Base-by-base conservation (phyloP, 2,329 filamentous ascomycete species). In the Neopestalotiopsis sp. region DNA sequence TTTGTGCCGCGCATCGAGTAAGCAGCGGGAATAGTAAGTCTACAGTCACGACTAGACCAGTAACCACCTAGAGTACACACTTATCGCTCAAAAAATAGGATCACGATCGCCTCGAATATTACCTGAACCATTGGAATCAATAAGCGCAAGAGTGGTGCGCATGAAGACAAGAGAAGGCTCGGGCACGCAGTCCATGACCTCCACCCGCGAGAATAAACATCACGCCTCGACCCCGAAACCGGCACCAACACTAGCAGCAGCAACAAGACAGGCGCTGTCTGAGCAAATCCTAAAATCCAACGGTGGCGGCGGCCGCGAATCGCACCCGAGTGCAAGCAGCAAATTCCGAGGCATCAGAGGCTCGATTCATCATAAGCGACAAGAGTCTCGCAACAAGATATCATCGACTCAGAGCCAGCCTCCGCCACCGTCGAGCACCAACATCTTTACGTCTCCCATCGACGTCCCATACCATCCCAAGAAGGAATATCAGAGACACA, bases 321-420 rank as follows among this genome's bases (percentile, higher is more conserved):
- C 59, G 1, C 64, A 66, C 9, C 45, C 64, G 17, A 58, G 64
- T 17, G 28, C 64, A 49, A 66, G 64, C 28, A 45, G 61, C 61
- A 30, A 24, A 14, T 66, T 66, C 24, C 64, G 52, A 4, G 52
- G 52, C 52, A 13, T 66, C 28, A 56, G 64, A 17, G 40, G 62
- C 13, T 49, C 17, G 13, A 7, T 32, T 20, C 62, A 24, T 13
- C 64, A 28, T 17, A 38, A 38, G 30, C 64, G 64, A 24, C 42
- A 32, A 12, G 42, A 66, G 7, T 57, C 42, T 17, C 64, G 28
- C 6, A 38, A 38, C 10, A n/a, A 32, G 30, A 34, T 28, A 2
- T 30, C 45, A 12, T 42, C 32, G 5, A 30, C 28, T 5, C 40
- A 56, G 7, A 49, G 38, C 34, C 45, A 65, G 17, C 62, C 60